Conservation (phyloP, 2,329 filamentous ascomycete genomes). For the Microdochium bolleyi region DNA sequence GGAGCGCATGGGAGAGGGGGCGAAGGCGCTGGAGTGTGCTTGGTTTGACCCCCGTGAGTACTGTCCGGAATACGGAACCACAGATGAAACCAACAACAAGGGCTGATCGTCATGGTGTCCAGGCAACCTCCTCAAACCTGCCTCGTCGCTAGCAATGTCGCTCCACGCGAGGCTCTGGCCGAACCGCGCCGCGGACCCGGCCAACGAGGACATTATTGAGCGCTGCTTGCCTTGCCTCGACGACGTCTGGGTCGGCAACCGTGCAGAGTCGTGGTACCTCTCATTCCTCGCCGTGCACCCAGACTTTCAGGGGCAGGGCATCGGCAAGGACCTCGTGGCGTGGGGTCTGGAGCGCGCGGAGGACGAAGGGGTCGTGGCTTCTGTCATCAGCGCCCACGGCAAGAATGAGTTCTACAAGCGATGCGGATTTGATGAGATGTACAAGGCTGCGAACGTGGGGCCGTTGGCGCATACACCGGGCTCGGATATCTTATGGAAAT, state of each 20-base stretch:
- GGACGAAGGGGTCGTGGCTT: constrained; percentile 26
- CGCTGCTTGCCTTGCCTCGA: constrained; percentile 10
- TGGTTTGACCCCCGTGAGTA: constrained; percentile 11
- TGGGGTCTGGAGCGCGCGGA: constrained; percentile 30
- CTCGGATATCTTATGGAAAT: background rate
- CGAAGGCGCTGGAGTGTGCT: constrained; percentile 7
- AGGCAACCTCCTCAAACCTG: constrained; percentile 10
- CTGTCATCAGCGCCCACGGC: constrained; percentile 26
- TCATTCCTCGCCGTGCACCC: constrained; percentile 28
- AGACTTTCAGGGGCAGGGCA: constrained; percentile 23
- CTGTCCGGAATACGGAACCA: background rate
- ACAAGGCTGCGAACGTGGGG: background rate
- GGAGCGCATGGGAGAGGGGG: constrained; percentile 11
- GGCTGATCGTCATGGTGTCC: background rate
- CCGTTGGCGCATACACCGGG: background rate
- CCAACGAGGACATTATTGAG: constrained; percentile 10
- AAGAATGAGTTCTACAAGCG: constrained; percentile 29
- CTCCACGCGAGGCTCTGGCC: constrained; percentile 8
- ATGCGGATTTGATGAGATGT: background rate
- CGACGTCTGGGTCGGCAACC: constrained; percentile 17
- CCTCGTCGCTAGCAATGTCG: constrained; percentile 5
- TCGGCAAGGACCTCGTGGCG: constrained; percentile 27
- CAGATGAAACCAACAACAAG: background rate
- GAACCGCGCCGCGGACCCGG: constrained; percentile 12
- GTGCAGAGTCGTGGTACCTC: constrained; percentile 28